Conservation (phyloP, 805 yeast species). For the Candida loeiensis region DNA sequence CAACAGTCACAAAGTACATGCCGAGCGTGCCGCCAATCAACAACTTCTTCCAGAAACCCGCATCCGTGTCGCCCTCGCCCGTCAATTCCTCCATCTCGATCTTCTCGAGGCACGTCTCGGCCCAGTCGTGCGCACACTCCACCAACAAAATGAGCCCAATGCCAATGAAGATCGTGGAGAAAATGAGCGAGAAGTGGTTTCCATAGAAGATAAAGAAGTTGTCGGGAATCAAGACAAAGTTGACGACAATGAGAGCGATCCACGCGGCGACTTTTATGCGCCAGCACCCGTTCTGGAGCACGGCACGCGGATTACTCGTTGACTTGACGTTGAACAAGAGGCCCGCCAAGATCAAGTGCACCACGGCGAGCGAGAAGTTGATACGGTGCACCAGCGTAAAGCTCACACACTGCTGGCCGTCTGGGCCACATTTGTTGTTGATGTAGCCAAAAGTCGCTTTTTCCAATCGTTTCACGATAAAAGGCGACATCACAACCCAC, state of each 20-base stretch:
- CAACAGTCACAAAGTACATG: slow-evolving; percentile 75
- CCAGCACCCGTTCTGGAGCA: slow-evolving; percentile 93
- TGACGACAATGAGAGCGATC: slow-evolving; percentile 50
- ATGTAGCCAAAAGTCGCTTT: slow-evolving; percentile 65
- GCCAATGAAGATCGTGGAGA: slow-evolving; percentile 80
- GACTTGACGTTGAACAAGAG: slow-evolving; percentile 72
- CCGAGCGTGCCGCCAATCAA: slow-evolving; percentile 81
- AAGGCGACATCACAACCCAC: slow-evolving; percentile 89
- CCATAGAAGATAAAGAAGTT: slow-evolving; percentile 86
- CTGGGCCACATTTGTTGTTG: slow-evolving; percentile 63
- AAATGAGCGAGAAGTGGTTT: slow-evolving; percentile 78
- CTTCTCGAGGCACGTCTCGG: slow-evolving; percentile 88
- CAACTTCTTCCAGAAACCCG: slow-evolving; percentile 71
- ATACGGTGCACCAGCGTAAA: slow-evolving; percentile 92
- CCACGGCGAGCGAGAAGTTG: slow-evolving; percentile 78
- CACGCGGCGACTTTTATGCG: slow-evolving; percentile 63
- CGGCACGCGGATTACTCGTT: slow-evolving; percentile 72
- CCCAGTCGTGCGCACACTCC: slow-evolving; percentile 98
- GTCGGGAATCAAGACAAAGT: slow-evolving; percentile 79
- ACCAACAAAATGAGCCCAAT: slow-evolving; percentile 88
- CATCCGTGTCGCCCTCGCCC: slow-evolving; percentile 47
- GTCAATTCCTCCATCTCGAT: slow-evolving; percentile 71
- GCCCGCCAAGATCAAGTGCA: slow-evolving; percentile 70
- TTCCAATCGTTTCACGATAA: slow-evolving; percentile 70
- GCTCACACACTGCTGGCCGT: slow-evolving; percentile 78